Base-by-base conservation (phyloP, 202 grass and related monocot genomes). In the Setaria viridis region DNA sequence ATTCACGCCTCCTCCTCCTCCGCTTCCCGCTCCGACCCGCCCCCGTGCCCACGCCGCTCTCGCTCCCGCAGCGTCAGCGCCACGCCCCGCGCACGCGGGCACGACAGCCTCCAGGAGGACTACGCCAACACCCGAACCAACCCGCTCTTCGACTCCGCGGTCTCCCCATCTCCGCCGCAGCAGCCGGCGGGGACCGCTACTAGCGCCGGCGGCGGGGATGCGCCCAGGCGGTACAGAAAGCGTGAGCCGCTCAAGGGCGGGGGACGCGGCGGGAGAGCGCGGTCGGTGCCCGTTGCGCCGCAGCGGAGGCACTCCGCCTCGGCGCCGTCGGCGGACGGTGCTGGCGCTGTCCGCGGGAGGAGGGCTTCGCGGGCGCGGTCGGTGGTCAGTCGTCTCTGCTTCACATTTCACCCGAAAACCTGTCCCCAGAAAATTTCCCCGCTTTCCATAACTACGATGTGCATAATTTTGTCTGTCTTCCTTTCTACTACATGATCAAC, bases 111-210 rank as follows among this genome's bases (percentile, higher is more conserved):
- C 59, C 11, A 62, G 59, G 78, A 62, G 68, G 88, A 78, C 55
- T 86, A 70, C 85, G 69, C 86, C 45, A 93, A 84, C 56, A 95
- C 90, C 6, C 92, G 86, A 80, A 90, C 91, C 67, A 99, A 99
- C 57, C 93, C 91, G 15, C 82, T 95, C 17, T 99, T 92, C 41
- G 88, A 80, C 70, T 64, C 88, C 86, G 67, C 83, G 43, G 56
- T 50, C 78, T 78, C 85, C 68, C 72, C 57, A 37, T 37, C 9
- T 95, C 85, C 55, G 54, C 83, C 64, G 80, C 78, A 43, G 56
- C 85, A 55, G 4, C 81, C 82, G 17, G 77, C 37, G 19, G 9
- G 17, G 4, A 2, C 33, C n/a, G 34, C 55, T 50, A 12, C 66
- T 67, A 67, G 51, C 43, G 48, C 57, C 48, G 79, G 19, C 72